These are phyloP conservation scores for Rosa persica DNA, from an alignment of 306 rosid genomes.

Conservation along the genomic window DNA sequence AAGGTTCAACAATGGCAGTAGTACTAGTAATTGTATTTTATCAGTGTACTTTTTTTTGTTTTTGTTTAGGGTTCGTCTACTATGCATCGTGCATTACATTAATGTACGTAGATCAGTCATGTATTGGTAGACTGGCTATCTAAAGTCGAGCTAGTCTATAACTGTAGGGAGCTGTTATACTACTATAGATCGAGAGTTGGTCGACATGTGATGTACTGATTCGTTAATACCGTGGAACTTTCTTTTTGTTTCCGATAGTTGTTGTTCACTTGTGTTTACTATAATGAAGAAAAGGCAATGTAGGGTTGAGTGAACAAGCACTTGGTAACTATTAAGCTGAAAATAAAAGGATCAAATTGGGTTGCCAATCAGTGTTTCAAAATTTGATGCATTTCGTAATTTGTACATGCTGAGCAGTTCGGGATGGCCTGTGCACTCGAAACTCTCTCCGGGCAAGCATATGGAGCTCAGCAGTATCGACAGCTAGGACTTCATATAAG, in stretches of 20 bases:
- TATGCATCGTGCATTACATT: no score
- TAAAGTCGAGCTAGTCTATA: no score
- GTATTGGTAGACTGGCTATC: no score
- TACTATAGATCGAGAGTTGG: no score
- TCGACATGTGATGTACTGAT: no score
- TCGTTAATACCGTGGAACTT: neutral
- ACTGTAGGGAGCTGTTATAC: no score
- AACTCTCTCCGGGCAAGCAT: conserved; percentile 49
- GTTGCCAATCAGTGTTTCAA: neutral
- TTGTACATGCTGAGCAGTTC: conserved; percentile 29
- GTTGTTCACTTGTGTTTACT: neutral
- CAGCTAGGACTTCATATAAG: conserved; percentile 32
- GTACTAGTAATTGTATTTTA: no score
- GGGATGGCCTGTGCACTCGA: conserved; percentile 47
- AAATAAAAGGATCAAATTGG: neutral
- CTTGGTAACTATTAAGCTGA: neutral
- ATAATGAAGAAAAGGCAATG: neutral
- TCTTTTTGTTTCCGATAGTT: neutral
- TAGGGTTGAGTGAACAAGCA: neutral
- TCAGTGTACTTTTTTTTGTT: no score
- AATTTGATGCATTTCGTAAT: neutral
- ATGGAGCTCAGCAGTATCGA: conserved; percentile 43
- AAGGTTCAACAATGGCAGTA: no score
- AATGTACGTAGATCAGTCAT: no score
- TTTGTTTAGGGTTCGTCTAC: no score